Conservation (phyloP, 2,329 filamentous ascomycete species). For the Botrytis paeoniae region DNA sequence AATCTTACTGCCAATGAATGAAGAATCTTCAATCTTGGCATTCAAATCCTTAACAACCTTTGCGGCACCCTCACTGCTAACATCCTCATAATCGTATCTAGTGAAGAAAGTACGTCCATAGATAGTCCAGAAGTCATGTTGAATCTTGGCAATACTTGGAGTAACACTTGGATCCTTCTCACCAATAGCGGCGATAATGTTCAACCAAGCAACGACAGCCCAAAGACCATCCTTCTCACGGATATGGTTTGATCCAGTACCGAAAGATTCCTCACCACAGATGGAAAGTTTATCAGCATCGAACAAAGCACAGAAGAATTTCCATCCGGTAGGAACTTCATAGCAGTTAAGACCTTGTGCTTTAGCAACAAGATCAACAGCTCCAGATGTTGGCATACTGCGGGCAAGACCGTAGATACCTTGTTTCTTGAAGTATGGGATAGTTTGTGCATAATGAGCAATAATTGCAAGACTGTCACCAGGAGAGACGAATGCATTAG, state of each 20-base stretch:
- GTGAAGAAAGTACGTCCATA: conserved; percentile 99
- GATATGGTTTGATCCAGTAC: conserved; percentile 97
- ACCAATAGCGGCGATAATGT: conserved; percentile 94
- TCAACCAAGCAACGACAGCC: conserved; percentile 96
- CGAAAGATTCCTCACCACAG: conserved; percentile 97
- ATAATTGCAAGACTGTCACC: conserved; percentile 98
- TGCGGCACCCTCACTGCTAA: conserved; percentile 85
- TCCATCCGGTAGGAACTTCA: conserved; percentile 98
- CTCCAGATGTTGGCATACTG: conserved; percentile 95
- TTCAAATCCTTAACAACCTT: conserved; percentile 82
- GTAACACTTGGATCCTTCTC: conserved; percentile 75
- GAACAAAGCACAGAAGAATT: conserved; percentile 97
- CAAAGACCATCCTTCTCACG: conserved; percentile 98
- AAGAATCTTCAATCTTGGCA: conserved; percentile 68
- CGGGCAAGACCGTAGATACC: conserved; percentile 93
- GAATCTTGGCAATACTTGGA: conserved; percentile 92
- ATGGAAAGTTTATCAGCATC: conserved; percentile 96
- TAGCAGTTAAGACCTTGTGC: conserved; percentile 89
- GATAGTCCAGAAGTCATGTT: conserved; percentile 92
- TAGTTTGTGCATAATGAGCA: conserved; percentile 91
- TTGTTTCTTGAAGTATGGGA: conserved; percentile 98
- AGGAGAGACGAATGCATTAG: conserved; percentile 92
- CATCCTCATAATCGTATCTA: conserved; percentile 96
- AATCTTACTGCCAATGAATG: conserved; percentile 80
- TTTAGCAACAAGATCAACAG: conserved; percentile 93